Evolutionary conservation across 2,329 filamentous ascomycete genomes (phyloP), one percentile per base, ranked within the genome.

Genomic region (Pyrenophora tritici-repentis): DNA sequence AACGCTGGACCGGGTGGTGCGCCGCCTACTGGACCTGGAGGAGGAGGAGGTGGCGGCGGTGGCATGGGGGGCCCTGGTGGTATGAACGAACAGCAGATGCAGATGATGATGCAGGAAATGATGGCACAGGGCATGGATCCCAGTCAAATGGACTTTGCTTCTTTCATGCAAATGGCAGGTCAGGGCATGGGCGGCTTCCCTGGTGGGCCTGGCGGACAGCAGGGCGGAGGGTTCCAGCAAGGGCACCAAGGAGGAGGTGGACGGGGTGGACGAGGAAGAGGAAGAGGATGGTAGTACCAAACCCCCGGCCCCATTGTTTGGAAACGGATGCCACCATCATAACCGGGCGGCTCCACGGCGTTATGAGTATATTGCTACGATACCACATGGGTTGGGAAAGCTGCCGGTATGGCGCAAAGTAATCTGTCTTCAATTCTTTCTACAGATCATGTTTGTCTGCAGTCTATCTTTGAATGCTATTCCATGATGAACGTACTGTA

Each of bases 101-200:
- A 84, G 79, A 80, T 83, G 71, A 78, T 80, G 54, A 83, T 85
- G 79, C 75, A 84, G 55, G 74, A 78, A 24, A 75, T 78, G 50
- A 53, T 53, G 59, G 81, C 83, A 75, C 77, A 81, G 50, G 81
- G 82, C 17, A 65, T 70, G 50, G 68, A 72, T 44, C 62, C 63
- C 13, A 69, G 58, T 49, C 66, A 63, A 52, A 73, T 68, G 69
- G 69, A 70, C 44, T 68, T 72, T 58, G 58, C 55, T 14, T 61
- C 57, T 5, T 70, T 73, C 44, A 70, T 70, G 68, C 68, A 62
- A 59, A 73, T 68, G 73, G 69, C 59, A n/a, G 62, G 65, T 5
- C 56, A 58, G 31, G 65, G 62, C 22, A 69, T 68, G 64, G 58
- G 59, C n/a, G 66, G 68, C 3, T 64, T 65, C 38, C 53, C 60